A percentile compares a stretch with the other conserved stretches of the same genome.
These are phyloP conservation scores for Candida caryicola DNA, from an alignment of 805 yeast species.

Conservation along the genomic window DNA sequence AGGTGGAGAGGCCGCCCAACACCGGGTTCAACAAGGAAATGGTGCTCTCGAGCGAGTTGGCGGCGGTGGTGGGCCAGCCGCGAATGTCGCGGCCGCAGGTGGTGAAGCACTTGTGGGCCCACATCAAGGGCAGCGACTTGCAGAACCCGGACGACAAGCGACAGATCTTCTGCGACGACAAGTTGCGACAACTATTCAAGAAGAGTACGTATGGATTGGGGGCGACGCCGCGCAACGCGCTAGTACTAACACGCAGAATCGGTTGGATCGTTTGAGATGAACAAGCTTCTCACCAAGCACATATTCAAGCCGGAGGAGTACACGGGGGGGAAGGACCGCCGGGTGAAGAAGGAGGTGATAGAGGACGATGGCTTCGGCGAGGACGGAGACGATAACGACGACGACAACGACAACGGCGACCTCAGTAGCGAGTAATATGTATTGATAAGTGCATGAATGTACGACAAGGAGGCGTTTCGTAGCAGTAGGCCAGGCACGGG, in stretches of 20 bases:
- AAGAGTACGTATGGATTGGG: conserved; percentile 32
- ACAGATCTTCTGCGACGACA: conserved; percentile 62
- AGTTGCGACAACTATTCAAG: conserved; percentile 57
- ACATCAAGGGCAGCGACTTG: conserved; percentile 58
- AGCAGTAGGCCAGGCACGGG: too few species aligned
- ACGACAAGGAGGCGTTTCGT: too few species aligned
- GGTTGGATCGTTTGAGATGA: conserved; percentile 58
- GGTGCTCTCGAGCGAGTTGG: conserved; percentile 50
- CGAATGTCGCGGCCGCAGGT: conserved; percentile 64
- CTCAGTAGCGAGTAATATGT: background rate
- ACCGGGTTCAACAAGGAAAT: conserved; percentile 43
- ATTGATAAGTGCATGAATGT: too few species aligned
- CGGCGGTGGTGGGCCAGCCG: conserved; percentile 41
- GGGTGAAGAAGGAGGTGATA: conserved; percentile 4
- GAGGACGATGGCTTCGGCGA: conserved; percentile 7
- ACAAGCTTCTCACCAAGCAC: conserved; percentile 52
- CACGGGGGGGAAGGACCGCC: conserved; percentile 5
- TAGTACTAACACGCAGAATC: conserved; percentile 22
- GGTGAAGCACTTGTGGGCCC: conserved; percentile 66
- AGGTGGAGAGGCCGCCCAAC: conserved; percentile 23
- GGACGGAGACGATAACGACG: conserved; percentile 8
- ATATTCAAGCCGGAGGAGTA: conserved; percentile 38
- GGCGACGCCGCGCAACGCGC: too few species aligned
- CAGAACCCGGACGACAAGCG: conserved; percentile 69
- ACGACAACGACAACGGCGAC: conserved; percentile 7